Evolutionary conservation across 495 filamentous ascomycete genomes (phyloP).

Genomic region (Astrothelium macrocarpum): DNA sequence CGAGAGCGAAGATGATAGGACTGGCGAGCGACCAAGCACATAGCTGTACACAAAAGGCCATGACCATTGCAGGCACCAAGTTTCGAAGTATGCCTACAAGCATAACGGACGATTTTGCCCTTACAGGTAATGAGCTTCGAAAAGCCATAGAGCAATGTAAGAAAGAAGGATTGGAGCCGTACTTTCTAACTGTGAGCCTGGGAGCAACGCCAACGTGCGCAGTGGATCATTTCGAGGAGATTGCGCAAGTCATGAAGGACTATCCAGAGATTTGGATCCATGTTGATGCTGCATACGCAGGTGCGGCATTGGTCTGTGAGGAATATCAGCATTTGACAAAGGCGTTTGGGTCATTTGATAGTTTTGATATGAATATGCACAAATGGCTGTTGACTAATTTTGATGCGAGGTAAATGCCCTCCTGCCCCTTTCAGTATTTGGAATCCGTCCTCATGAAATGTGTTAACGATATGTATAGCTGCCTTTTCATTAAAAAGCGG

Average conservation of each 20-base stretch:
- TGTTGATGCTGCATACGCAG: conserved; percentile 94
- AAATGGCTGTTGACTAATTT: conserved; percentile 97
- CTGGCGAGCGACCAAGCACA: conserved; percentile 73
- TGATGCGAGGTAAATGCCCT: conserved; percentile 61
- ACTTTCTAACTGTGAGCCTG: conserved; percentile 75
- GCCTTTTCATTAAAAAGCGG: conserved; percentile 67
- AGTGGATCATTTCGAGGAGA: conserved; percentile 66
- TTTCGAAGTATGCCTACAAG: conserved; percentile 57
- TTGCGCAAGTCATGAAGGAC: conserved; percentile 54
- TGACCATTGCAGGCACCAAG: conserved; percentile 73
- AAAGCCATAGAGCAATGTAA: conserved; percentile 51
- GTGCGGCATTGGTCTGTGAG: conserved; percentile 67
- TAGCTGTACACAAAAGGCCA: conserved; percentile 76
- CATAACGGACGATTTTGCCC: conserved; percentile 53
- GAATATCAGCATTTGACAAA: conserved; percentile 65
- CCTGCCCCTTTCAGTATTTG: no score
- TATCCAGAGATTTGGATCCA: conserved; percentile 77
- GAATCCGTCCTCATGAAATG: not conserved
- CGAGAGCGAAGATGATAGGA: conserved; percentile 64
- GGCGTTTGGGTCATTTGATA: conserved; percentile 61
- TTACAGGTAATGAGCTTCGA: conserved; percentile 57
- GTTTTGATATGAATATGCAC: conserved; percentile 93
- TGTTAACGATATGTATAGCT: conserved; percentile 35
- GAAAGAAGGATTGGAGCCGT: conserved; percentile 63
- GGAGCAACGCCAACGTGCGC: conserved; percentile 87